Conservation (phyloP, 805 yeast species). For the Brettanomyces anomalus region DNA sequence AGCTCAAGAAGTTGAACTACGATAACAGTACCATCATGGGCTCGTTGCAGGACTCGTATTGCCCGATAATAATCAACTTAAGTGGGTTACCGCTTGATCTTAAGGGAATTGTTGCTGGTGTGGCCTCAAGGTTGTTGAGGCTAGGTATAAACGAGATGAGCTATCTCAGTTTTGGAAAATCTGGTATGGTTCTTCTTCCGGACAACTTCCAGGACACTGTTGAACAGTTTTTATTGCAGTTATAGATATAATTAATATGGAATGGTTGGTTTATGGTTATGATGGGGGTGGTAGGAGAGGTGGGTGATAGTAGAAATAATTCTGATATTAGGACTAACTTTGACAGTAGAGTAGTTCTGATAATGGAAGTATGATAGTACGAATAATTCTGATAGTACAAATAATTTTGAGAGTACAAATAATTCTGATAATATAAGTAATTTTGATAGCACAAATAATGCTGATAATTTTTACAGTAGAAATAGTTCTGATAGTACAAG, state of each 20-base stretch:
- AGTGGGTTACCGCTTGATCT: conserved; percentile 45
- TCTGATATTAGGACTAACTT: too few relatives aligned
- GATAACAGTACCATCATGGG: conserved; percentile 39
- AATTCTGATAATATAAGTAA: too few relatives aligned
- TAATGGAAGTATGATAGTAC: too few relatives aligned
- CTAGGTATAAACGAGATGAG: conserved; percentile 37
- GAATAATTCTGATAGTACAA: too few relatives aligned
- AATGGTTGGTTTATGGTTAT: too few relatives aligned
- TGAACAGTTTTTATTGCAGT: conserved; percentile 7
- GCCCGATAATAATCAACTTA: conserved; percentile 51
- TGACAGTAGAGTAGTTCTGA: too few relatives aligned
- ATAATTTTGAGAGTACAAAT: too few relatives aligned
- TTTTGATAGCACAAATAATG: too few relatives aligned
- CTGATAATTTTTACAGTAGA: too few relatives aligned
- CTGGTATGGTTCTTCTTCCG: conserved; percentile 53
- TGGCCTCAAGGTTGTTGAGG: conserved; percentile 39
- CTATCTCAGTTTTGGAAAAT: conserved; percentile 51
- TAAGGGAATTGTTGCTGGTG: conserved; percentile 60
- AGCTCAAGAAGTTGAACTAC: conserved; percentile 31
- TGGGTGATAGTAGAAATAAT: too few relatives aligned
- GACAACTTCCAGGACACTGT: conserved; percentile 27
- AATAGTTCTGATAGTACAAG: too few relatives aligned
- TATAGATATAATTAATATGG: not conserved
- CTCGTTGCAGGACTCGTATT: conserved; percentile 44
- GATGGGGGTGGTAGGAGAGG: too few relatives aligned